Base-by-base conservation (phyloP, 1,139 yeast genomes). In the Nadsonia starkeyi-henricii region DNA sequence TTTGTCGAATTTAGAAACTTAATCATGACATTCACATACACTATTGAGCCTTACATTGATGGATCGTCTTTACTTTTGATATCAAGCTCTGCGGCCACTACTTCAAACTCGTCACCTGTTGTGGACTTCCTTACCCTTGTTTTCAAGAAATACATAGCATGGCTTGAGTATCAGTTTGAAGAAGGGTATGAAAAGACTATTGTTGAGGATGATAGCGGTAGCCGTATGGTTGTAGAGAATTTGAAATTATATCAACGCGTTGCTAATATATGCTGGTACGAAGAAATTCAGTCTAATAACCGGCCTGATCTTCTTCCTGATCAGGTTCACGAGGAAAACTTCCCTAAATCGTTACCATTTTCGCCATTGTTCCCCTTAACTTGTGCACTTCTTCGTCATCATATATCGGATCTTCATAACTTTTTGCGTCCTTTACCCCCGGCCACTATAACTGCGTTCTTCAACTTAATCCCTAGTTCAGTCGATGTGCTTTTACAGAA, bases 281-380 rank as follows among this genome's bases (percentile, higher is more conserved):
- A 33, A 33, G 39, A 33, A 15, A 75, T 51, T 71, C 74, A 4
- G 64, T 61, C 21, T 64, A 63, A 15, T 74, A 73, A 21, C 56
- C 52, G 28, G 47, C 39, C 39, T 33, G 2, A 28, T 45, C 45
- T 74, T 74, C 1, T 70, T 48, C 39, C 39, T 33, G 2, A 28
- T 45, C 45, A 73, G 75, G 2, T 70, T 48, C 67, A 71, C 5
- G 71, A 75, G 30, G 57, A 62, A 45, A 54, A 58, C 2, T 77
- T 84, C 60, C 95, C 96, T 0, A 72, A 79, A n/a, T 73, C 79
- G 1, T 71, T 89, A 50, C 97, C 98, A 3, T 91, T 89, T 61
- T 85, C 96, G 51, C 85, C 85, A 51, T 79, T 86, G 55, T 89
- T 86, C 58, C 89, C 93, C 18, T 81, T 85, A 65, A 79, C 86